These are phyloP conservation scores for Torulaspora microellipsoides DNA, from an alignment of 805 yeast species.

Conservation along the genomic window DNA sequence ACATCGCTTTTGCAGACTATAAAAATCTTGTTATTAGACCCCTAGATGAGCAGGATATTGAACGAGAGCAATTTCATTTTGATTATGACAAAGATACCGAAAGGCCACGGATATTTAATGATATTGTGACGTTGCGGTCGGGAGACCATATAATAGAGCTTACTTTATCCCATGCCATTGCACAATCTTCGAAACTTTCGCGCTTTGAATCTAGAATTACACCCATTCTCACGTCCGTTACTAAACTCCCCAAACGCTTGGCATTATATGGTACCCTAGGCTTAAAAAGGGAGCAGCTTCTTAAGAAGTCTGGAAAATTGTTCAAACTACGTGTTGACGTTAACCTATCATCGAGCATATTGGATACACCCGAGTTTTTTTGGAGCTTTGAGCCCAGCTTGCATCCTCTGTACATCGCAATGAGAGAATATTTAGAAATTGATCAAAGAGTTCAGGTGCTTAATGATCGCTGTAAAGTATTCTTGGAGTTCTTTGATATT, in stretches of 20 bases:
- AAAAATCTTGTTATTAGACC: constrained; percentile 63
- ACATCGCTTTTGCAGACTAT: constrained; percentile 55
- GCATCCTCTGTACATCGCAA: constrained; percentile 85
- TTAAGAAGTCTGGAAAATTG: constrained; percentile 84
- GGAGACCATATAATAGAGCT: constrained; percentile 91
- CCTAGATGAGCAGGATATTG: constrained; percentile 81
- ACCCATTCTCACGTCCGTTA: constrained; percentile 72
- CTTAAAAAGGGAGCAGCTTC: constrained; percentile 72
- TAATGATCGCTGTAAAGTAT: constrained; percentile 90
- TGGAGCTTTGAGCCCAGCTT: constrained; percentile 96
- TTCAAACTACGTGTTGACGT: constrained; percentile 92
- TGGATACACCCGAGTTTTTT: constrained; percentile 94
- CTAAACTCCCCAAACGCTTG: constrained; percentile 82
- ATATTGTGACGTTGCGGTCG: constrained; percentile 83
- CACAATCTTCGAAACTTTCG: constrained; percentile 89
- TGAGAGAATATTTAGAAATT: constrained; percentile 88
- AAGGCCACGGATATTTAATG: constrained; percentile 79
- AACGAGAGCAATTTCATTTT: constrained; percentile 67
- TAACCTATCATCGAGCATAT: constrained; percentile 79
- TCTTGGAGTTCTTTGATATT: constrained; percentile 87
- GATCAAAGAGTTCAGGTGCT: constrained; percentile 92
- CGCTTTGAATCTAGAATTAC: constrained; percentile 91
- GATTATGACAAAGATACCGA: constrained; percentile 52
- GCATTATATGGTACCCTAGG: constrained; percentile 90
- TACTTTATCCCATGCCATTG: constrained; percentile 93